These are phyloP conservation scores for Talaromyces sp. DNA, from an alignment of 2,329 filamentous ascomycete genomes.

Conservation along the genomic window DNA sequence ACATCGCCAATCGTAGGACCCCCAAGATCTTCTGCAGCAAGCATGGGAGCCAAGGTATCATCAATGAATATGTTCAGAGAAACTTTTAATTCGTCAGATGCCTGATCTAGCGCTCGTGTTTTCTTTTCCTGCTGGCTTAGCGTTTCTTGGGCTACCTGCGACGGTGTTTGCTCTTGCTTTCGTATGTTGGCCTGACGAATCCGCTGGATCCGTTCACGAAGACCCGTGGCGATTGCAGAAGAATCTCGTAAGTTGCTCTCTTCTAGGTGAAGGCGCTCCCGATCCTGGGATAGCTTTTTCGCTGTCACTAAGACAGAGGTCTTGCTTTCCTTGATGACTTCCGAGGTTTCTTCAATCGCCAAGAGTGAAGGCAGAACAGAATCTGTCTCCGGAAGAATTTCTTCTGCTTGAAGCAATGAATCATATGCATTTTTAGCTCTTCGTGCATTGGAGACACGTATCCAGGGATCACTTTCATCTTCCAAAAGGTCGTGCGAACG, in stretches of 20 bases:
- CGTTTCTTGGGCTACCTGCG: slow-evolving; percentile 65
- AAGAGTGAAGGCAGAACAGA: slow-evolving; percentile 73
- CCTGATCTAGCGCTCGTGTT: slow-evolving; percentile 62
- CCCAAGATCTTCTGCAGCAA: slow-evolving; percentile 81
- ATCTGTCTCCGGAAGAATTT: slow-evolving; percentile 66
- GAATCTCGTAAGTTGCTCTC: slow-evolving; percentile 53
- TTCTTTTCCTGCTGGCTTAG: slow-evolving; percentile 63
- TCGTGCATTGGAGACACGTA: slow-evolving; percentile 50
- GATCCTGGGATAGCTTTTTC: slow-evolving; percentile 42
- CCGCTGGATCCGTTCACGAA: slow-evolving; percentile 61
- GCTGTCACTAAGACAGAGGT: slow-evolving; percentile 55
- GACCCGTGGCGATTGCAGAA: slow-evolving; percentile 47
- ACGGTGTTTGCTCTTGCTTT: slow-evolving; percentile 60
- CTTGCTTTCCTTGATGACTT: slow-evolving; percentile 66
- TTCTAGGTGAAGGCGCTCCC: slow-evolving; percentile 48
- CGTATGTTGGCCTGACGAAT: slow-evolving; percentile 62
- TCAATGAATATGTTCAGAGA: slow-evolving; percentile 72
- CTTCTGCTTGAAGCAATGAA: slow-evolving; percentile 62
- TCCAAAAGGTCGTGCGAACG: slow-evolving; percentile 35
- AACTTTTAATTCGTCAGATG: slow-evolving; percentile 64
- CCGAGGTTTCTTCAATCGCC: slow-evolving; percentile 68
- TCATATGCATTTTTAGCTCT: slow-evolving; percentile 67
- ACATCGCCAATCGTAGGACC: slow-evolving; percentile 79
- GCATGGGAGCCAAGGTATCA: slow-evolving; percentile 69
- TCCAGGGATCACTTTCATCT: slow-evolving; percentile 30